Evolutionary conservation across 345 rosid genomes (phyloP).

Genomic region (Arabidopsis suecica): DNA sequence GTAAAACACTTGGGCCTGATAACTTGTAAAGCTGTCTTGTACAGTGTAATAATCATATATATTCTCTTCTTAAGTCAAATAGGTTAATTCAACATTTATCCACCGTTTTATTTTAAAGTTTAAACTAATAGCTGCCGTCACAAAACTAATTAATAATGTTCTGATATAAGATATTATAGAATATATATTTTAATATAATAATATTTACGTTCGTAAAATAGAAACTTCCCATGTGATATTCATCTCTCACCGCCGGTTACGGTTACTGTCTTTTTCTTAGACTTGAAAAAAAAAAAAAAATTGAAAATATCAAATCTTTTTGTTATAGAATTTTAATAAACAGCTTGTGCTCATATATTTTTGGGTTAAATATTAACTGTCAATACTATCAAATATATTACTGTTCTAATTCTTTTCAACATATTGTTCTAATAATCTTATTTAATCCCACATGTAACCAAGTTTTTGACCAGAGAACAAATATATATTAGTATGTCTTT

Average conservation of each 20-base stretch:
- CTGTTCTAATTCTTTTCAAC: background rate
- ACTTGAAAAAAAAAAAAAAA: background rate
- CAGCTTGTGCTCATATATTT: background rate
- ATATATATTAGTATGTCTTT: too few species aligned
- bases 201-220: background rate
- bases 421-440: background rate
- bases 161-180: slow-evolving; percentile 5
- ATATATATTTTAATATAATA: background rate
- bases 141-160: background rate
- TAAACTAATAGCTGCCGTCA: slow-evolving; percentile 1
- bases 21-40: slow-evolving; percentile 30
- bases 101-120: slow-evolving; percentile 26
- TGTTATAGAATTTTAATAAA: background rate
- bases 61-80: slow-evolving; percentile 29
- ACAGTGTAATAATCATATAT: background rate
- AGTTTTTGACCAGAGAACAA: too few species aligned
- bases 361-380: background rate
- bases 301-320: background rate
- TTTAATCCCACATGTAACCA: background rate
- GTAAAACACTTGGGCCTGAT: slow-evolving; percentile 27
- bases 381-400: background rate
- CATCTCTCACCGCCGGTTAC: slow-evolving; percentile 32
- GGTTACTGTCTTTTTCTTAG: slow-evolving; percentile 19
- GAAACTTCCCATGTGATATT: slow-evolving; percentile 40
- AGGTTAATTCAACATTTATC: slow-evolving; percentile 23